A percentile compares a stretch with the other conserved stretches of the same genome.
phyloP scores from a whole-genome alignment of 192 early-diverging fungal species.

The Podila clonocystis region DNA sequence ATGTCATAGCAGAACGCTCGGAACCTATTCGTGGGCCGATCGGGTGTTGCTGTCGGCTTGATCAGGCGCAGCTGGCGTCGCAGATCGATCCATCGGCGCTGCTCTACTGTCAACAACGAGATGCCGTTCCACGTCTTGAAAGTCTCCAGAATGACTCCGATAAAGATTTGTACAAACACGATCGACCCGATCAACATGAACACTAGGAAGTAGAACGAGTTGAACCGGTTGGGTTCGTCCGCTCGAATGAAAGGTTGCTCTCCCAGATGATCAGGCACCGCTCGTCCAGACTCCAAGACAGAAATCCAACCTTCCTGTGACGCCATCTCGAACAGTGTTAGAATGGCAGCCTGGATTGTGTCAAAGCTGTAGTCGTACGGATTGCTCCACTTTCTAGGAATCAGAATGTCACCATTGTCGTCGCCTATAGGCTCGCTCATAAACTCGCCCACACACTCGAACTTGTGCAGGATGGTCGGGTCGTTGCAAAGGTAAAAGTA shows the following conservation, averaged over 20 bases:
- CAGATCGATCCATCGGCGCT: constrained; percentile 67
- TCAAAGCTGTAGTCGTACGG: constrained; percentile 73
- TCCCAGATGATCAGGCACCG: constrained; percentile 53
- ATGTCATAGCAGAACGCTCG: constrained; percentile 63
- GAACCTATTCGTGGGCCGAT: constrained; percentile 48
- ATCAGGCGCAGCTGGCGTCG: constrained; percentile 62
- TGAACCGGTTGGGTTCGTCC: constrained; percentile 57
- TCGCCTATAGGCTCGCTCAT: constrained; percentile 28
- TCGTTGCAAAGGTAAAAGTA: constrained; percentile 63
- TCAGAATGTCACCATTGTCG: constrained; percentile 35
- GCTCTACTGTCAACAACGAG: constrained; percentile 63
- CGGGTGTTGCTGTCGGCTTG: constrained; percentile 62
- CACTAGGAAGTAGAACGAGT: constrained; percentile 64
- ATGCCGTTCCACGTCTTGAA: constrained; percentile 65
- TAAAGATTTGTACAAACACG: constrained; percentile 65
- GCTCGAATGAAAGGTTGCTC: constrained; percentile 41
- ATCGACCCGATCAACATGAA: constrained; percentile 68
- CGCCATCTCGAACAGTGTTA: constrained; percentile 67
- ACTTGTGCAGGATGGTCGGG: constrained; percentile 9
- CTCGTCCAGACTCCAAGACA: constrained; percentile 51
- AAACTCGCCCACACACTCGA: constrained; percentile 54
- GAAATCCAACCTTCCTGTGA: constrained; percentile 68
- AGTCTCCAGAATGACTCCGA: constrained; percentile 68
- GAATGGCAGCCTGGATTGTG: constrained; percentile 54
- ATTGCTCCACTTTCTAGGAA: constrained; percentile 65